These are phyloP conservation scores for Pseudogymnoascus verrucosus DNA, from an alignment of 2,329 filamentous ascomycete genomes.

Conservation along the genomic window DNA sequence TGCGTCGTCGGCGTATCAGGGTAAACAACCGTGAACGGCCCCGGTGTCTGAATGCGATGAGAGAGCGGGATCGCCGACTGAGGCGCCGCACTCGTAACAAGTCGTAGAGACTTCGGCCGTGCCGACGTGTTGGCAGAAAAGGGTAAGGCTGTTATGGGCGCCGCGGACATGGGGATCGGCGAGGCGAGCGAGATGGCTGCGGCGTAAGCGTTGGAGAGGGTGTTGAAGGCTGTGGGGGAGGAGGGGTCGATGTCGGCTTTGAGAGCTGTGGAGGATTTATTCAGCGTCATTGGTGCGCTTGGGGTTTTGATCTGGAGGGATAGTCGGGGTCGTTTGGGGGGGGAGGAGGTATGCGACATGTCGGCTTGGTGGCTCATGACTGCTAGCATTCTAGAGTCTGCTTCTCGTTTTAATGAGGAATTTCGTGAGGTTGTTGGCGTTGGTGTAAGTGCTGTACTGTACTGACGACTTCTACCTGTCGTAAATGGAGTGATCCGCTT, in stretches of 20 bases:
- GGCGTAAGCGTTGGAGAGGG: conserved; percentile 56
- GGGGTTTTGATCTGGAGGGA: conserved; percentile 47
- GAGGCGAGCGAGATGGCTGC: conserved; percentile 53
- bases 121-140: conserved; percentile 39
- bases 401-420: background rate
- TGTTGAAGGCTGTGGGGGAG: conserved; percentile 58
- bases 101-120: conserved; percentile 24
- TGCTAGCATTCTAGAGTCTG: background rate
- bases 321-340: conserved; percentile 40
- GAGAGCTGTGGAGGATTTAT: conserved; percentile 36
- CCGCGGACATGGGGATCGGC: conserved; percentile 23
- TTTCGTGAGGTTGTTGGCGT: background rate
- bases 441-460: background rate
- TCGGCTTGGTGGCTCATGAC: background rate
- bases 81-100: conserved; percentile 23
- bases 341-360: conserved; percentile 15
- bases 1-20: conserved; percentile 27
- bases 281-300: conserved; percentile 32
- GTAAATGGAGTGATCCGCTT: background rate
- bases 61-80: conserved; percentile 24
- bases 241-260: conserved; percentile 42
- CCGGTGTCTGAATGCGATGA: conserved; percentile 26
- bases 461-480: background rate
- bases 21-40: conserved; percentile 26
- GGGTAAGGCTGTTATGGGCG: conserved; percentile 31